phyloP scores from a whole-genome alignment of 371 early-diverging fungal species.

The Actinomortierella ambigua region DNA sequence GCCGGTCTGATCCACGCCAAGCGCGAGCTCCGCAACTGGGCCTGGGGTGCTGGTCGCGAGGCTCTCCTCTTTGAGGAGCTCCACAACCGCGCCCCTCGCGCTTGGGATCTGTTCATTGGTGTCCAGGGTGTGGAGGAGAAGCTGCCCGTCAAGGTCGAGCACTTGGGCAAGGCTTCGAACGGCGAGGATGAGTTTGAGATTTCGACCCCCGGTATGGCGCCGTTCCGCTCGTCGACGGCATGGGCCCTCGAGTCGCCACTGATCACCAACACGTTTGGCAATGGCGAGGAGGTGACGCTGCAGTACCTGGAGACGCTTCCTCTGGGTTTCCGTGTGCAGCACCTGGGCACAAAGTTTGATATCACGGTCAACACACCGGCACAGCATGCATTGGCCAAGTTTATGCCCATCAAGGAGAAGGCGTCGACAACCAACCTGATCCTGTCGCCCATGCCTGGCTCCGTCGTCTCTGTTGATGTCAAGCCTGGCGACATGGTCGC shows the following conservation, averaged over 20 bases:
- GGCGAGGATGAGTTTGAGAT: conserved; percentile 49
- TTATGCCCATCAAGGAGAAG: conserved; percentile 80
- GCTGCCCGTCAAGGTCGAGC: conserved; percentile 44
- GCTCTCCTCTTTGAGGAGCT: conserved; percentile 42
- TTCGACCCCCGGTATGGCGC: conserved; percentile 46
- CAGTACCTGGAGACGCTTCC: conserved; percentile 82
- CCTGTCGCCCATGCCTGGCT: conserved; percentile 94
- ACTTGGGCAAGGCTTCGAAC: conserved; percentile 29
- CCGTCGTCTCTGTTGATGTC: conserved; percentile 84
- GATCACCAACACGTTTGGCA: conserved; percentile 59
- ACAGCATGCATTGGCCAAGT: conserved; percentile 68
- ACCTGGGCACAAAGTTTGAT: conserved; percentile 85
- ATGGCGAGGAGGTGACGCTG: conserved; percentile 59
- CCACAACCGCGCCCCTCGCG: conserved; percentile 32
- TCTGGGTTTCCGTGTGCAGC: conserved; percentile 82
- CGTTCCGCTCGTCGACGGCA: conserved; percentile 54
- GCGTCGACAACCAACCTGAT: conserved; percentile 75
- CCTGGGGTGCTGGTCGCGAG: conserved; percentile 52
- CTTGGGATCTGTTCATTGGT: conserved; percentile 63
- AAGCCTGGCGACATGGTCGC: conserved; percentile 82
- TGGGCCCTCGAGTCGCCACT: conserved; percentile 83
- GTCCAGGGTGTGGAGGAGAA: conserved; percentile 59
- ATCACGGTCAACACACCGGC: conserved; percentile 63
- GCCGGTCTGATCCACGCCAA: conserved; percentile 73
- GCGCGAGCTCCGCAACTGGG: conserved; percentile 66